A percentile compares a stretch with the other conserved stretches of the same genome.
These are phyloP conservation scores for Nelumbo lutea DNA, from an alignment of 164 flowering plant species.

Conservation along the genomic window DNA sequence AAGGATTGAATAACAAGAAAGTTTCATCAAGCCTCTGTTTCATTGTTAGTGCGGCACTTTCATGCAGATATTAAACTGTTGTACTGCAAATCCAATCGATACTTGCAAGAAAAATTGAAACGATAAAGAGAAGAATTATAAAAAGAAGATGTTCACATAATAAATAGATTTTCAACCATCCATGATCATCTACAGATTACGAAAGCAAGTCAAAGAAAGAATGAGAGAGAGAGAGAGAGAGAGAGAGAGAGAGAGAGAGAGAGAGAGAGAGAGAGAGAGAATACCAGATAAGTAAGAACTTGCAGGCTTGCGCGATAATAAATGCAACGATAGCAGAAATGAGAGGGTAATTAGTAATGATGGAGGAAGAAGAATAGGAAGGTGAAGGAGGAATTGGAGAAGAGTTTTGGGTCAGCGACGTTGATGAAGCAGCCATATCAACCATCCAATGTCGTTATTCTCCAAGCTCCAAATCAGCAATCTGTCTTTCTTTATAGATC, in stretches of 20 bases:
- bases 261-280: constrained; percentile 3
- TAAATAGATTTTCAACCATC: background rate
- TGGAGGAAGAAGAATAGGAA: constrained; percentile 21
- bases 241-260: constrained; percentile 6
- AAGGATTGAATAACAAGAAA: too few species aligned
- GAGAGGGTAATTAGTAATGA: constrained; percentile 52
- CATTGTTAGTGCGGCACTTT: too few species aligned
- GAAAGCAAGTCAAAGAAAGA: background rate
- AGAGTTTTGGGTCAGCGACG: constrained; percentile 5
- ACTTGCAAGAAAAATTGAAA: too few species aligned
- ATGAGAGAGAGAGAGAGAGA: constrained; percentile 1
- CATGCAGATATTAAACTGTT: too few species aligned
- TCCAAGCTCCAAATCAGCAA: background rate
- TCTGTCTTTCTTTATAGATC: background rate
- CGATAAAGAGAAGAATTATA: background rate
- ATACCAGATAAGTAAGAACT: constrained; percentile 70
- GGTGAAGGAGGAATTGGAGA: constrained; percentile 16
- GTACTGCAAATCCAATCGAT: too few species aligned
- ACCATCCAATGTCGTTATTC: constrained; percentile 9
- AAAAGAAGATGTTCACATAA: background rate
- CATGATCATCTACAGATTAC: background rate
- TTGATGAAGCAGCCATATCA: constrained; percentile 4
- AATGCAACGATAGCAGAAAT: constrained; percentile 55
- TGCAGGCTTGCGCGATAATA: constrained; percentile 53
- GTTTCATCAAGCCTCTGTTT: too few species aligned